phyloP scores from a whole-genome alignment of 2,329 filamentous ascomycete species.

The Curvularia verruculosa region DNA sequence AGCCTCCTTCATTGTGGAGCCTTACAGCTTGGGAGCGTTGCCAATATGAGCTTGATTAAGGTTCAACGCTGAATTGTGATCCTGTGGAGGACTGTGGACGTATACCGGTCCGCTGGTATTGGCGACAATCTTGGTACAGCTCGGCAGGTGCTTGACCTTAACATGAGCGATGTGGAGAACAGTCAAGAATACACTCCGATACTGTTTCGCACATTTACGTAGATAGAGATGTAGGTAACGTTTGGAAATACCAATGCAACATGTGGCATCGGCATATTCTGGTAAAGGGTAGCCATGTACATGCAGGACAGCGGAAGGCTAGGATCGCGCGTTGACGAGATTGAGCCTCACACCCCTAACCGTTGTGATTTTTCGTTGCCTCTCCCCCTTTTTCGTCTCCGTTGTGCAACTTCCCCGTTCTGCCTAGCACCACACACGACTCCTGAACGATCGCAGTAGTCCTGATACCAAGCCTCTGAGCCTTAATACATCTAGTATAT shows the following conservation, averaged over 20 bases:
- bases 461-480: not conserved
- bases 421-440: not conserved
- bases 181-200: not conserved
- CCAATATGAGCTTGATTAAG: conserved; percentile 8
- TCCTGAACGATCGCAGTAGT: not conserved
- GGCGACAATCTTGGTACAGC: conserved; percentile 21
- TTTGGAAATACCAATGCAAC: not conserved
- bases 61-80: conserved; percentile 5
- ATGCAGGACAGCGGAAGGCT: not conserved
- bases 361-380: not conserved
- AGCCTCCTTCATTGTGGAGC: no score
- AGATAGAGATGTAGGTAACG: not conserved
- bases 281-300: not conserved
- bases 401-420: not conserved
- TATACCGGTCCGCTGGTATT: conserved; percentile 5
- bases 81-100: not conserved
- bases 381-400: not conserved
- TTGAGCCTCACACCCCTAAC: not conserved
- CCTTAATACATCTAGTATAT: not conserved
- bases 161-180: not conserved
- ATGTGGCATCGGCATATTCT: not conserved
- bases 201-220: no score
- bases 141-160: conserved; percentile 8
- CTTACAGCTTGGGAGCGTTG: conserved; percentile 13
- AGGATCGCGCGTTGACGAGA: not conserved